These are phyloP conservation scores for Phytophthora tentaculata DNA, from an alignment of 352 stramenopile genomes.

Conservation along the genomic window DNA sequence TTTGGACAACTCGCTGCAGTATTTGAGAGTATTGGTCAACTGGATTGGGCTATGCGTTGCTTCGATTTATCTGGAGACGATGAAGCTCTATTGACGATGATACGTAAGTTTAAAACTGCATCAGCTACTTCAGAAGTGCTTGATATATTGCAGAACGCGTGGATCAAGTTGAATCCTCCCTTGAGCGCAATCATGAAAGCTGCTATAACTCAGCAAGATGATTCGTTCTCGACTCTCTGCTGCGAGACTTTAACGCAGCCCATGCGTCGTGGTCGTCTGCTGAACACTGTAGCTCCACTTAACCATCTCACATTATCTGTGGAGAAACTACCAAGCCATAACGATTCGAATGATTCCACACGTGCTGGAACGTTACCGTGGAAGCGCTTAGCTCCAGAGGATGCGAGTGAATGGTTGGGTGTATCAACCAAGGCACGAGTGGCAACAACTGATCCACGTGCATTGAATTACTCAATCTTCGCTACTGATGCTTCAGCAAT, in stretches of 20 bases:
- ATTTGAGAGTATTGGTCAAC: slow-evolving; percentile 62
- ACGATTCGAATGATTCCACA: slow-evolving; percentile 19
- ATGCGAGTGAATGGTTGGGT: slow-evolving; percentile 71
- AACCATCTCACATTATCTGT: slow-evolving; percentile 46
- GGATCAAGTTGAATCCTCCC: slow-evolving; percentile 57
- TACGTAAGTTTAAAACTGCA: slow-evolving; percentile 32
- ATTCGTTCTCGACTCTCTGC: slow-evolving; percentile 73
- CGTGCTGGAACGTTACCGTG: slow-evolving; percentile 59
- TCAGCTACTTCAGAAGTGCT: slow-evolving; percentile 34
- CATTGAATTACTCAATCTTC: slow-evolving; percentile 59
- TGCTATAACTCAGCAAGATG: slow-evolving; percentile 36
- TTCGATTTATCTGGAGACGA: slow-evolving; percentile 80
- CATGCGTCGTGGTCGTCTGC: slow-evolving; percentile 72
- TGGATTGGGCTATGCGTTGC: slow-evolving; percentile 60
- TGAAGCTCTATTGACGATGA: slow-evolving; percentile 58
- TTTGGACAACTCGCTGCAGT: slow-evolving; percentile 53
- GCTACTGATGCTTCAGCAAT: slow-evolving; percentile 24
- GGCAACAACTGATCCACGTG: slow-evolving; percentile 59
- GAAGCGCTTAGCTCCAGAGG: slow-evolving; percentile 73
- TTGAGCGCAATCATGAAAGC: slow-evolving; percentile 52
- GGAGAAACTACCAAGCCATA: slow-evolving; percentile 18
- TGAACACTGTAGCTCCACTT: slow-evolving; percentile 55
- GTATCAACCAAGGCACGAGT: slow-evolving; percentile 49
- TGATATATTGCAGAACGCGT: slow-evolving; percentile 56
- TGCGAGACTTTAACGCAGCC: slow-evolving; percentile 61